Percentiles rank a stretch among this genome's conserved stretches.
phyloP scores from a whole-genome alignment of 192 early-diverging fungal genomes.

The Gonapodya sp. region DNA sequence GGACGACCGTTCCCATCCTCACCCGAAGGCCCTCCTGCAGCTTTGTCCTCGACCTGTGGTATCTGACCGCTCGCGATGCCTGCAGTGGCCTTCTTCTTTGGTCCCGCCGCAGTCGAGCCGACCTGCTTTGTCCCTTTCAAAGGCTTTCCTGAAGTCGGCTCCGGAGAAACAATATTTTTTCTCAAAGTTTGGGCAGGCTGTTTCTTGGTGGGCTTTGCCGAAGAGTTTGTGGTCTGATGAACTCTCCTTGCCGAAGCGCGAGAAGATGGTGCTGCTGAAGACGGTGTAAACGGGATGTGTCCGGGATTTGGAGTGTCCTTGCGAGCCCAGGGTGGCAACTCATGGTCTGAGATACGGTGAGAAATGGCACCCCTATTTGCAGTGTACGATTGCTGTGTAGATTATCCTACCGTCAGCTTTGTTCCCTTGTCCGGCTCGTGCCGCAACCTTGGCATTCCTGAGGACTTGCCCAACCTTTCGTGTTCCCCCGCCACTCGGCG shows the following conservation, averaged over 20 bases:
- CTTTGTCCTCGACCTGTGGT: not conserved
- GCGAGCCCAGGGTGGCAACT: constrained; percentile 27
- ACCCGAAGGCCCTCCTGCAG: not conserved
- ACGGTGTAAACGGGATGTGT: not conserved
- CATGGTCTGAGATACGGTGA: constrained; percentile 21
- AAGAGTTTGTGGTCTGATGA: constrained; percentile 8
- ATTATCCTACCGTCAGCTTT: constrained; percentile 15
- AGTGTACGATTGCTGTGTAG: too few species aligned
- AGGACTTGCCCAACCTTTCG: not conserved
- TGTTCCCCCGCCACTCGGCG: constrained; percentile 15
- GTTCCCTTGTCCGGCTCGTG: too few species aligned
- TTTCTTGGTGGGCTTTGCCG: constrained; percentile 21
- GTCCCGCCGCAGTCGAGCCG: too few species aligned
- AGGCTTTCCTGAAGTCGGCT: constrained; percentile 2
- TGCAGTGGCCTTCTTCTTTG: constrained; percentile 3
- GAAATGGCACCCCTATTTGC: too few species aligned
- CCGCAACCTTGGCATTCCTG: not conserved
- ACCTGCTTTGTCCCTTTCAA: not conserved
- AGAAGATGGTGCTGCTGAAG: constrained; percentile 10
- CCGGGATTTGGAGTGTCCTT: constrained; percentile 18
- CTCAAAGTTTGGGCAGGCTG: constrained; percentile 19
- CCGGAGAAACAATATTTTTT: not conserved
- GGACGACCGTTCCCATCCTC: constrained; percentile 15
- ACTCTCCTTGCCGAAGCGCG: constrained; percentile 11
- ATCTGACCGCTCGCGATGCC: not conserved